Conservation (phyloP, 2,329 filamentous ascomycete species). For the Aschersonia sp. region DNA sequence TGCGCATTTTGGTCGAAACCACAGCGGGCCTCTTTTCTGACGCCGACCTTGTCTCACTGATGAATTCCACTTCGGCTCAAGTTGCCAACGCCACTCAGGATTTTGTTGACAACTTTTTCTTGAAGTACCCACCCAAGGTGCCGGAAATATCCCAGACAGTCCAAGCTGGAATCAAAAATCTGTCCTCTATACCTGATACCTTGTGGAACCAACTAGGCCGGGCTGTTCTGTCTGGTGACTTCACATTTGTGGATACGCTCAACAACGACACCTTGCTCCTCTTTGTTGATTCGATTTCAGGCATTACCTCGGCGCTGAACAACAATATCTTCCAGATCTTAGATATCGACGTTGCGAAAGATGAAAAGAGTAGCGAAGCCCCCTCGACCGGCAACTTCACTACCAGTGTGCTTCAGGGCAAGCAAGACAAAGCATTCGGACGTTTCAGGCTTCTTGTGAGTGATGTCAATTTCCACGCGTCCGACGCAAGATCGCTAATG, state of each 20-base stretch:
- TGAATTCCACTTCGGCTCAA: background rate
- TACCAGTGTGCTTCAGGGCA: constrained; percentile 3
- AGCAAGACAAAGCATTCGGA: constrained; percentile 5
- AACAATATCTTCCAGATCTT: constrained; percentile 16
- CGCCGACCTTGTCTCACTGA: background rate
- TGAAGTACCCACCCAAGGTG: constrained; percentile 14
- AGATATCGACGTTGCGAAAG: constrained; percentile 14
- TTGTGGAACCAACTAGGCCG: constrained; percentile 11
- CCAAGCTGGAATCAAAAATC: constrained; percentile 11
- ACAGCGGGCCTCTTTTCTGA: constrained; percentile 4
- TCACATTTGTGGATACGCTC: background rate
- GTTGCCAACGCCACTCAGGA: constrained; percentile 3
- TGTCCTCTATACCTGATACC: constrained; percentile 12
- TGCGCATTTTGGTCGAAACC: constrained; percentile 14
- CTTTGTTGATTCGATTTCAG: constrained; percentile 4
- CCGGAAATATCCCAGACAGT: constrained; percentile 7
- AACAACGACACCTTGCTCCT: background rate
- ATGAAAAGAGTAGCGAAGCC: background rate
- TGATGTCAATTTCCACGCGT: background rate
- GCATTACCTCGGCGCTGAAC: constrained; percentile 10
- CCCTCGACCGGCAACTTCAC: background rate
- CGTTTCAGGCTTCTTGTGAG: constrained; percentile 17
- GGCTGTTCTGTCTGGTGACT: too few species aligned
- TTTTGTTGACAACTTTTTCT: constrained; percentile 9
- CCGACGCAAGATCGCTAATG: background rate